Conservation (phyloP, 805 yeast species). For the Zygoascus bituminiphila region DNA sequence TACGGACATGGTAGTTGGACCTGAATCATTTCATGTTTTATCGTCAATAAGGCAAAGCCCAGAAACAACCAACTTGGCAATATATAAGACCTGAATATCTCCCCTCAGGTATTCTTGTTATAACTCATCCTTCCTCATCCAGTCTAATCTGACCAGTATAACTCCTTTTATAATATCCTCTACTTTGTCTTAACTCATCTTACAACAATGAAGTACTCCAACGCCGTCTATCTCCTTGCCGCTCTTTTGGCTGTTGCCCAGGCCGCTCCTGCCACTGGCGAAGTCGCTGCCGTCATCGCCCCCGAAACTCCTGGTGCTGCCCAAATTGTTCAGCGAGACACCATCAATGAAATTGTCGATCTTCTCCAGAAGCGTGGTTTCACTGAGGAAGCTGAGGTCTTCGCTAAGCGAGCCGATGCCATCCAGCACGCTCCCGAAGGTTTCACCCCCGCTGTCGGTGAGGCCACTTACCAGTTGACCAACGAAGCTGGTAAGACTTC, state of each 20-base stretch:
- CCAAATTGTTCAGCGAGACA: not conserved
- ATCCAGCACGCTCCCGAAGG: constrained; percentile 11
- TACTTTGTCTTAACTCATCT: not conserved
- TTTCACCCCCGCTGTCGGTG: constrained; percentile 4
- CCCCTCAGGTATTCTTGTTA: not conserved
- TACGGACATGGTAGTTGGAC: not conserved
- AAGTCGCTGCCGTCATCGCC: not conserved
- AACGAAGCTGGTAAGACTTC: constrained; percentile 7
- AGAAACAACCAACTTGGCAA: no score
- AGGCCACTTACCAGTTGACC: not conserved
- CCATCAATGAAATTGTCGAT: not conserved
- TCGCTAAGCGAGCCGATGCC: constrained; percentile 1
- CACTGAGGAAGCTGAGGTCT: not conserved
- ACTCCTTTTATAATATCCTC: not conserved
- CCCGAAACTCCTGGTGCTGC: not conserved
- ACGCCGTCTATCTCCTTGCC: not conserved
- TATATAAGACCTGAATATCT: not conserved
- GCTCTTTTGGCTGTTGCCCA: not conserved
- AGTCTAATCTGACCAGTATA: no score
- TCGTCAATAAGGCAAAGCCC: no score
- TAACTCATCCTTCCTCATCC: not conserved
- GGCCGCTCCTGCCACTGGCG: not conserved
- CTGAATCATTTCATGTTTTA: no score
- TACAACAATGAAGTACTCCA: not conserved
- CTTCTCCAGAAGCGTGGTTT: not conserved